Evolutionary conservation across 2,329 filamentous ascomycete genomes (phyloP).

Genomic region (Herpotrichia juniperi): DNA sequence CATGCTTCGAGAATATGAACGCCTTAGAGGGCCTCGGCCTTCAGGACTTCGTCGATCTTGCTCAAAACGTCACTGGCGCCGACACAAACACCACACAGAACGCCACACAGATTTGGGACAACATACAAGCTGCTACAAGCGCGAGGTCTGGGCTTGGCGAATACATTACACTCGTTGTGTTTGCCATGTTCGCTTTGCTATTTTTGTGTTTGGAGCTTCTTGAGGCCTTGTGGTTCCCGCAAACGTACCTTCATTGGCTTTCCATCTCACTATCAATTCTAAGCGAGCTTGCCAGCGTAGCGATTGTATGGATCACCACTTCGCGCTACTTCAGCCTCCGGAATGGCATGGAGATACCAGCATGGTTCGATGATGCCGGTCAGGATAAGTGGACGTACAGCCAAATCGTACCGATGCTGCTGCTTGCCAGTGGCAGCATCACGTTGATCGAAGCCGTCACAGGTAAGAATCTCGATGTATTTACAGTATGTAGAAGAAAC

Average conservation of each 20-base stretch:
- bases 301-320: not conserved
- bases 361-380: not conserved
- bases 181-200: not conserved
- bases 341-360: not conserved
- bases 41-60: constrained; percentile 1
- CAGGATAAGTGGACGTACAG: not conserved
- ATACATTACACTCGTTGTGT: not conserved
- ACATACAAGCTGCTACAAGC: not conserved
- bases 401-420: constrained; percentile 1
- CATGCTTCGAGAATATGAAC: constrained; percentile 9
- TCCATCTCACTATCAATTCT: not conserved
- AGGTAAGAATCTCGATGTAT: not conserved
- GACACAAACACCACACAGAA: not conserved
- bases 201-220: not conserved
- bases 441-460: not conserved
- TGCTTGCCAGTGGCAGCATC: constrained; percentile 1
- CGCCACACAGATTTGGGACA: constrained; percentile 2
- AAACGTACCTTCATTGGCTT: not conserved
- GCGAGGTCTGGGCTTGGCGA: not conserved
- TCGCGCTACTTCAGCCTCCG: not conserved
- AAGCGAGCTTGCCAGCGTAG: not conserved
- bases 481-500: not conserved
- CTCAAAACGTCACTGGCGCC: constrained; percentile 1
- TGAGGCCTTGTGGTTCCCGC: not conserved
- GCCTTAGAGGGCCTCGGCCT: not conserved